phyloP scores from a whole-genome alignment of 2,329 filamentous ascomycete genomes.

The Botryotinia convoluta region DNA sequence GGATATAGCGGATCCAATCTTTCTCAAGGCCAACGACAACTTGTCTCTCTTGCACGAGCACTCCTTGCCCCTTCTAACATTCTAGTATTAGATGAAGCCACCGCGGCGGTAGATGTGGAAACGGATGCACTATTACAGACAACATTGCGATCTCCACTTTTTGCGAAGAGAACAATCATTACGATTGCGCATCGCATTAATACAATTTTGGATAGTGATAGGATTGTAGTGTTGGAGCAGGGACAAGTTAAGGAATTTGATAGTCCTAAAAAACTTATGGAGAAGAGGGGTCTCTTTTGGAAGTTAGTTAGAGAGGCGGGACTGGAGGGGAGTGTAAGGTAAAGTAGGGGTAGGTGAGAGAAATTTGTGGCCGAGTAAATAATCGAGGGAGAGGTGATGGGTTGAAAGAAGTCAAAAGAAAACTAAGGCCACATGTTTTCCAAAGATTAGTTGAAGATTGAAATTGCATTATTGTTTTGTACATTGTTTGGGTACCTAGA shows the following conservation, averaged over 20 bases:
- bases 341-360: background rate
- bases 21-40: conserved; percentile 90
- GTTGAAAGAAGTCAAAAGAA: background rate
- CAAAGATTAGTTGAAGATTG: background rate
- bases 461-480: background rate
- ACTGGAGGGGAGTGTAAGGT: conserved; percentile 44
- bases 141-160: conserved; percentile 63
- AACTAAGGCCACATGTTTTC: background rate
- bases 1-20: conserved; percentile 75
- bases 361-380: background rate
- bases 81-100: conserved; percentile 94
- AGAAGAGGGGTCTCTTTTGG: conserved; percentile 77
- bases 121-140: conserved; percentile 65
- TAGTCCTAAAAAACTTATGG: conserved; percentile 74
- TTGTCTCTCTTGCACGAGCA: conserved; percentile 89
- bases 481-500: background rate
- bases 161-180: conserved; percentile 92
- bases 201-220: conserved; percentile 85
- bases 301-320: conserved; percentile 90
- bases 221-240: conserved; percentile 89
- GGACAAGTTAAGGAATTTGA: conserved; percentile 92
- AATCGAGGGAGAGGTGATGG: background rate
- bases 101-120: conserved; percentile 69
- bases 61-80: conserved; percentile 96
- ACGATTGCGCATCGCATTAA: conserved; percentile 98